Conservation (phyloP, 2,329 filamentous ascomycete species). For the Colletotrichum sp. region DNA sequence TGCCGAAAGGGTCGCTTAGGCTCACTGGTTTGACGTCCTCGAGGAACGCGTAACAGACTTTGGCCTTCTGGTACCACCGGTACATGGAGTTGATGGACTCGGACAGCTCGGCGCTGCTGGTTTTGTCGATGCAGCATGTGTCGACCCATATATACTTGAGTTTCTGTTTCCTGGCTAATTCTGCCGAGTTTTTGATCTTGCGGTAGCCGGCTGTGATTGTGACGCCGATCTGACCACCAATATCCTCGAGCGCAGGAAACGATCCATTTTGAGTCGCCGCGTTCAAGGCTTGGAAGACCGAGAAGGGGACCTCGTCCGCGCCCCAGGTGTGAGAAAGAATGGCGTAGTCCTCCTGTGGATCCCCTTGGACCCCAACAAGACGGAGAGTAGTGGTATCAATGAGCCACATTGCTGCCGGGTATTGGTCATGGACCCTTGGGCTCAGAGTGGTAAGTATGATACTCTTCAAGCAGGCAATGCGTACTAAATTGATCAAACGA, state of each 20-base stretch:
- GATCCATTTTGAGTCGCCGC: neutral
- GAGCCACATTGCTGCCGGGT: constrained; percentile 26
- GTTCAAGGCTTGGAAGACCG: constrained; percentile 20
- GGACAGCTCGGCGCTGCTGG: constrained; percentile 9
- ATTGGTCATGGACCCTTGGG: neutral
- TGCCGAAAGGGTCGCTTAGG: constrained; percentile 72
- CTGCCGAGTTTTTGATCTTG: neutral
- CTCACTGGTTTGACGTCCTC: constrained; percentile 36
- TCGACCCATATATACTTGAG: constrained; percentile 27
- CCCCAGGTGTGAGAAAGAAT: constrained; percentile 42
- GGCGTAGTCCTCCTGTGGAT: constrained; percentile 27
- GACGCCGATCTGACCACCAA: neutral
- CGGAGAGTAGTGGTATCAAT: constrained; percentile 24
- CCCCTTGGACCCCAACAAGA: constrained; percentile 26
- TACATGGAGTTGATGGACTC: constrained; percentile 27
- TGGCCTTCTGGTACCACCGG: constrained; percentile 22
- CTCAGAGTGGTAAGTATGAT: too few relatives aligned
- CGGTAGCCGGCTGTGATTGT: neutral
- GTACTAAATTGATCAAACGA: accelerated
- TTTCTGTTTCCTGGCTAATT: constrained; percentile 13
- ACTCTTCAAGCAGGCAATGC: neutral
- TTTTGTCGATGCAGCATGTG: constrained; percentile 20
- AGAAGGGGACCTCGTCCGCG: constrained; percentile 30
- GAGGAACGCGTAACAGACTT: constrained; percentile 25
- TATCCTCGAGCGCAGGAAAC: neutral